Evolutionary conservation across 179 eudicot genomes (phyloP).

Genomic region (Spergularia azorica): DNA sequence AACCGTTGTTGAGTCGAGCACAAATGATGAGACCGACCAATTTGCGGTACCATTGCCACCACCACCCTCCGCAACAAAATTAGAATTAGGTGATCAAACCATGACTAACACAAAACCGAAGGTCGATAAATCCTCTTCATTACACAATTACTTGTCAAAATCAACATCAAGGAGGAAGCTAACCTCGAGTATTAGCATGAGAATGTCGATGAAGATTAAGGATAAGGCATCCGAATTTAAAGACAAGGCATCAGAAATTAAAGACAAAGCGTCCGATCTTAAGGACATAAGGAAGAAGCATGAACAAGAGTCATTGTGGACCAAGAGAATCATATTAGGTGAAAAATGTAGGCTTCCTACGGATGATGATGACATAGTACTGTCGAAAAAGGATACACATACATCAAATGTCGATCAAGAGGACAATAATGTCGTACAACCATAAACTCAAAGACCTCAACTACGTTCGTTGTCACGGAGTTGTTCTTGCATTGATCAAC

Average conservation of each 20-base stretch:
- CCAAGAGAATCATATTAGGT: constrained; percentile 73
- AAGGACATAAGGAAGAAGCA: constrained; percentile 38
- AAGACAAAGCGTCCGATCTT: constrained; percentile 26
- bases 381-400: neutral
- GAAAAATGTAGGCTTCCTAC: constrained; percentile 72
- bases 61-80: constrained; percentile 39
- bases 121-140: constrained; percentile 42
- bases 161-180: constrained; percentile 33
- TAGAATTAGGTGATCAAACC: constrained; percentile 16
- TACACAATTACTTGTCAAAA: constrained; percentile 38
- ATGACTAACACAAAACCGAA: constrained; percentile 15
- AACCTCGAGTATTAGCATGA: constrained; percentile 61
- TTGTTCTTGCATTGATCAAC: constrained; percentile 9
- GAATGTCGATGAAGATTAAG: constrained; percentile 28
- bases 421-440: neutral
- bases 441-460: neutral
- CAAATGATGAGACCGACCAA: constrained; percentile 4
- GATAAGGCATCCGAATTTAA: constrained; percentile 27
- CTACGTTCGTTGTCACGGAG: constrained; percentile 13
- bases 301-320: constrained; percentile 70
- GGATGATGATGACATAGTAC: constrained; percentile 41
- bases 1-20: neutral
- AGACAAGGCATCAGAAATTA: constrained; percentile 24
- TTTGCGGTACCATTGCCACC: constrained; percentile 45
- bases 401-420: neutral